Evolutionary conservation across 495 filamentous ascomycete genomes (phyloP), one percentile per base, ranked within the genome.

Genomic region (Ramalina peruviana): DNA sequence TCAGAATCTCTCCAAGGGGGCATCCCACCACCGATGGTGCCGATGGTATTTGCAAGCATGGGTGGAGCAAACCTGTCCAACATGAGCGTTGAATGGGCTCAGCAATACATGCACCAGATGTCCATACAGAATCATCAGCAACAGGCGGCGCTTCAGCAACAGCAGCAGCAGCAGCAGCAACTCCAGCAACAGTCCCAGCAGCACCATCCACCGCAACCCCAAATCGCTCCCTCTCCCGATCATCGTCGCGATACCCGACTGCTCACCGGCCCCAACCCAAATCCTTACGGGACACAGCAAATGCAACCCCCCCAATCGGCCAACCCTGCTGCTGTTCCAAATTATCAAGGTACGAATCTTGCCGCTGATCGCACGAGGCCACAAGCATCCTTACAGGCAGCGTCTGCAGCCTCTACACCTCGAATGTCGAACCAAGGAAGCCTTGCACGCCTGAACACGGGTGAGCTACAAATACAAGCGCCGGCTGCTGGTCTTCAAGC

Each of bases 31-130:
- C 72, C 84, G 38, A 77, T 95, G 72, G 75, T 96, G 36, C 92
- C 92, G 16, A 73, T 93, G 54, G 83, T 98, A 45, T 94, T 96
- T 62, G 83, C 84, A 12, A 86, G 85, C 37, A 83, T 93, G 65
- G 81, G 80, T 44, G 74, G 78, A 21, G 78, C 81, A 27, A 82
- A 79, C 50, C 61, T 79, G 9, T 69, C 76, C 43, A 74, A 68
- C 52, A 68, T 78, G 17, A 70, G 72, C 43, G 50, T 83, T 43
- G 88, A 94, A 58, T 82, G 79, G 78, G 69, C 81, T 40, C 84
- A 90, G 60, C 85, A 90, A 57, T 76, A 76, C 57, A 62, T 76
- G 48, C 59, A 59, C 11, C 70, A 74, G 50, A 48, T 74, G 36
- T 68, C 68, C 50, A 54, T 61, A 3, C 75, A 79, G 56, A 66